Evolutionary conservation across 2,329 filamentous ascomycete species (phyloP), one percentile per base, ranked within the genome.

Genomic region (Fusarium cyanostomum): DNA sequence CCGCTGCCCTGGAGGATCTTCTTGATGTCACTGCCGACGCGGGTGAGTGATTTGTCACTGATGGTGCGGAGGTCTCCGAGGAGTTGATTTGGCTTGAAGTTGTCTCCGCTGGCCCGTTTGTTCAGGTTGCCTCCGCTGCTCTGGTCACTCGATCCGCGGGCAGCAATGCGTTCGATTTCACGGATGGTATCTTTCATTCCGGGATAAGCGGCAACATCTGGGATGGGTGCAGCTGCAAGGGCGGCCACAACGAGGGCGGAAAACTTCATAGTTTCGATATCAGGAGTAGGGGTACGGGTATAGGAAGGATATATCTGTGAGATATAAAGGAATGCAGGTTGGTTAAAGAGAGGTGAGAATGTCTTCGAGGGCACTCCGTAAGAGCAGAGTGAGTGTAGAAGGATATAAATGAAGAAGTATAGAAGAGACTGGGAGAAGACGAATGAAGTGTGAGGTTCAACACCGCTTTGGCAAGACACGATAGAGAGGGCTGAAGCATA

Each of bases 11-110:
- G 67, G 6, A 81, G 71, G 34, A 81, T 74, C 7, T 67, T 66
- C 60, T 76, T 77, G 69, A 82, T 77, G 12, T 72, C 66, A 13
- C 68, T 49, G n/a, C 77, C 79, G 1, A 73, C 72, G 4, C 65
- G 52, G 3, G 75, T 75, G 15, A 79, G 73, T n/a, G 75, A 60
- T 10, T 56, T 64, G 48, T 71, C 69, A 0, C 55, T 52, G 3
- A 79, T 65, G 1, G 52, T 70, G 16, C 64, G 58, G 9, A 82
- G 75, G 54, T 82, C 80, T 12, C 79, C 80, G 10, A 82, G 67
- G 27, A 77, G 64, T 37, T 71, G 70, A 37, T 64, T 44, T 10
- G 68, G 42, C 31, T 69, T 49, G 38, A 67, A 68, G 41, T 5
- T 50, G 35, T 62, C 37, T 15, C 37, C 43, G 10, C 16, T 44